Evolutionary conservation across 192 early-diverging fungal genomes (phyloP), one percentile per base, ranked within the genome.

Genomic region (Gorgonomyces haynaldii): DNA sequence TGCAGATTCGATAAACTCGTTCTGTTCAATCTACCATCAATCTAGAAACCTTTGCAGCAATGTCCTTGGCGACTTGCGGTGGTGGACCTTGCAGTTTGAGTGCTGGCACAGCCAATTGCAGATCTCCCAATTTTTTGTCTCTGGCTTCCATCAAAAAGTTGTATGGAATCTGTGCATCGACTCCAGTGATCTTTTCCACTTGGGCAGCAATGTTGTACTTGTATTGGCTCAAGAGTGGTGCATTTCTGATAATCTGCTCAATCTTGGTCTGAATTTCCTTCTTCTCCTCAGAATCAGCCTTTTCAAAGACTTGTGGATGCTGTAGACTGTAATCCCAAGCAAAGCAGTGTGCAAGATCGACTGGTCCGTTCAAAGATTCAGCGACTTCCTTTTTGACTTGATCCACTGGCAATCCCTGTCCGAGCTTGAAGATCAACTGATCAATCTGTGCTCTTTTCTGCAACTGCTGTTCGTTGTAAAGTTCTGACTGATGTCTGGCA

Each of bases 81-180:
- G 59, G 59, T 15, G 54, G 54, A 9, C 59, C 59, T 22, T 37
- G 56, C 29, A 58, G 27, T 27, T 45, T 54, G 7, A 61, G 28
- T 21, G 44, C 30, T 9, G 56, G 54, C 5, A 61, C 3, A 25
- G 59, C 46, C 17, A 61, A n/a, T 10, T 49, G 30, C 8, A 58
- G 13, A 41, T 61, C 59, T 2, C 59, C 59, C 9, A 30, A 25
- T 13, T 10, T n/a, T 12, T 23, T 23, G 7, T 60, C 37, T 20
- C 29, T 52, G 4, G 59, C 37, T 9, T 21, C 39, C 13, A 58
- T 56, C 15, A 61, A 42, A 9, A 36, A 31, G 6, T 13, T 13
- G 27, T 40, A 54, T 19, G 49, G n/a, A 23, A 38, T 52, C 0
- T 30, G 12, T n/a, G 44, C 34, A 53, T 36, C 49, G 17, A 24